Base-by-base conservation (phyloP, 768 basidiomycete species). In the Rhodotorula kratochvilovae region DNA sequence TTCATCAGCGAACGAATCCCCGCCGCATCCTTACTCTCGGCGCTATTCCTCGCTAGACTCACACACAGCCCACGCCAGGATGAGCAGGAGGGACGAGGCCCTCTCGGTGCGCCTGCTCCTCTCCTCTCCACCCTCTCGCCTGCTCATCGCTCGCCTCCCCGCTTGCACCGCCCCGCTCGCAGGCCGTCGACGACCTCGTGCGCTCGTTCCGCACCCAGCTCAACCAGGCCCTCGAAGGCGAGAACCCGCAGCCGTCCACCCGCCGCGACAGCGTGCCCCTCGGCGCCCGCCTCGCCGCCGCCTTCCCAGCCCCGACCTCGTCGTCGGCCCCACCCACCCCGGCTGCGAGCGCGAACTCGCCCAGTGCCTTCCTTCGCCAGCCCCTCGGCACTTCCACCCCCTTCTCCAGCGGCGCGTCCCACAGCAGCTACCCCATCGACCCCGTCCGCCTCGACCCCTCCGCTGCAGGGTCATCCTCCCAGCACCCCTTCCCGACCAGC, bases 121-220 rank as follows among this genome's bases (percentile, higher is more conserved):
- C 25, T 23, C 25, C 27, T 25, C 48, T 46, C 45, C 17, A 15
- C 45, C 45, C 21, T 3, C 19, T 46, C 45, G 17, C 50, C 25
- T 12, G 27, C 29, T 15, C 19, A 45, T 12, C 36, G 10, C 27
- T 15, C n/a, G n/a, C 27, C 50, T 54, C 27, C 51, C 31, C 33
- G 39, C 39, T 13, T 39, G 39, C 39, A 39, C 48, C n/a, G 7
- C 10, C 23, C 5, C 27, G 19, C 45, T 53, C 36, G 21, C 64
- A 71, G 70, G 29, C 54, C 10, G n/a, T 66, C 29, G 70, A 66
- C 61, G 43, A 61, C n/a, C 46, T 71, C 48, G 48, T 63, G 12
- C 21, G 36, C 12, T n/a, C 35, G 8, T 46, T 71, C 45, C 19
- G 70, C 12, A 45, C 65, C 2, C 36, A 63, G 17, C 54, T 71